Base-by-base conservation (phyloP, 129 eudicot species). In the Chrysanthemum seticuspe region DNA sequence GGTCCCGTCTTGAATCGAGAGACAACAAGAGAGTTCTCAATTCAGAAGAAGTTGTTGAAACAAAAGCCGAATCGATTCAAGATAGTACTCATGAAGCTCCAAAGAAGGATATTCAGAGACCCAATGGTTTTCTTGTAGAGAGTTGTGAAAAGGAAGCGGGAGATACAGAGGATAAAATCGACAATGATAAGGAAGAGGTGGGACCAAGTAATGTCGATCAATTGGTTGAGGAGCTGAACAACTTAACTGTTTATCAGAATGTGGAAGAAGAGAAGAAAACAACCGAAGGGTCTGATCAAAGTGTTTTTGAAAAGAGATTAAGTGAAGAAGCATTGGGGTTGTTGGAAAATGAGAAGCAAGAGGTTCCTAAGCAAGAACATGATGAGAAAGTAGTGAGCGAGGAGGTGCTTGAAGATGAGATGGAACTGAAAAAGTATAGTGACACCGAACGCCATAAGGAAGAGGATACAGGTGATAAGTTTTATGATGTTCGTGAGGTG, bases 331-430 rank as follows among this genome's bases (percentile, higher is more conserved):
- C 64, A 14, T 63, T 72, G 31, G 65, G 78, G 53, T 53, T 70
- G 23, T 56, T 76, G 14, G 81, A 75, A 57, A 76, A 56, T 64
- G 62, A 56, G 48, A 71, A 36, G 66, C 52, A 81, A 63, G 86
- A 72, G 78, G 48, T 55, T 81, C 60, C 34, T 81, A 77, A 75
- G 72, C 81, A 78, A 68, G 83, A 80, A 70, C 44, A 65, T 53
- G 57, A 27, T 66, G 78, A 63, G 31, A 45, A 65, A 65, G 75
- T 74, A 45, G 82, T 49, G 68, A 72, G 25, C 60, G 71, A 81
- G 72, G 52, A 74, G 1, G 65, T 60, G 10, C 49, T 62, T 65
- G 70, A 65, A 65, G 70, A 65, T 65, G 70, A 36, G 70, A 16
- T 7, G 16, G 54, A 65, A 65, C 23, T 65, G 52, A 65, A 40